Percentiles rank a stretch among this genome's conserved stretches.
Conservation (phyloP, 768 basidiomycete genomes). For the Cytidiella melzeri region DNA sequence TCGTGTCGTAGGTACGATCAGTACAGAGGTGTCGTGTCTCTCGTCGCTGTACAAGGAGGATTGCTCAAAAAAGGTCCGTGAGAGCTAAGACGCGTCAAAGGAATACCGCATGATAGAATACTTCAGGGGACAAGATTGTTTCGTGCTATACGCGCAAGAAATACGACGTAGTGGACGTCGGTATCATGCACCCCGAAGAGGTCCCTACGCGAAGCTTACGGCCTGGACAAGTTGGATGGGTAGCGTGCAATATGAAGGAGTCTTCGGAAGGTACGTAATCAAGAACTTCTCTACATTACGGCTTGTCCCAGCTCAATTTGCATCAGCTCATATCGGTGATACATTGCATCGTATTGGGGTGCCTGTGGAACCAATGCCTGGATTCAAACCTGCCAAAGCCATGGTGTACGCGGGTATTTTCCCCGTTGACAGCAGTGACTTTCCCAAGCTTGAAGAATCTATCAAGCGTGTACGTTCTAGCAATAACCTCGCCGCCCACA, state of each 20-base stretch:
- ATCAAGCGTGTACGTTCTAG: conserved; percentile 70
- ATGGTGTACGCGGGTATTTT: conserved; percentile 98
- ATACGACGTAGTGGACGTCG: conserved; percentile 86
- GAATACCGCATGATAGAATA: background rate
- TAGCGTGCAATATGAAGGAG: conserved; percentile 98
- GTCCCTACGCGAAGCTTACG: conserved; percentile 59
- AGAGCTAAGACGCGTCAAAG: background rate
- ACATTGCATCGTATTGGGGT: conserved; percentile 77
- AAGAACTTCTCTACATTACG: background rate
- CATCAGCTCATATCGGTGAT: conserved; percentile 90
- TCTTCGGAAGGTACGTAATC: conserved; percentile 70
- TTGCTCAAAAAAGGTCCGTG: conserved; percentile 69
- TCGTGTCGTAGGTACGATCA: conserved; percentile 69
- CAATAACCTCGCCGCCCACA: too few relatives aligned
- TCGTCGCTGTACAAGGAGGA: conserved; percentile 79
- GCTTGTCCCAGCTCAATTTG: background rate
- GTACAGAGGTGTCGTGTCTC: conserved; percentile 92
- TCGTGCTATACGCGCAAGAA: conserved; percentile 81
- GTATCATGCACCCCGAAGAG: conserved; percentile 88
- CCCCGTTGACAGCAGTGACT: conserved; percentile 87
- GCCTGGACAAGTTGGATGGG: conserved; percentile 81
- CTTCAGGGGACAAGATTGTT: conserved; percentile 79
- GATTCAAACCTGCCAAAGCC: conserved; percentile 87
- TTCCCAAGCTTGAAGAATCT: conserved; percentile 92
- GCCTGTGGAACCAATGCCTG: conserved; percentile 76